Evolutionary conservation across 805 yeast species (phyloP), one percentile per base, ranked within the genome.

Genomic region (Saccharomyces paradoxus): DNA sequence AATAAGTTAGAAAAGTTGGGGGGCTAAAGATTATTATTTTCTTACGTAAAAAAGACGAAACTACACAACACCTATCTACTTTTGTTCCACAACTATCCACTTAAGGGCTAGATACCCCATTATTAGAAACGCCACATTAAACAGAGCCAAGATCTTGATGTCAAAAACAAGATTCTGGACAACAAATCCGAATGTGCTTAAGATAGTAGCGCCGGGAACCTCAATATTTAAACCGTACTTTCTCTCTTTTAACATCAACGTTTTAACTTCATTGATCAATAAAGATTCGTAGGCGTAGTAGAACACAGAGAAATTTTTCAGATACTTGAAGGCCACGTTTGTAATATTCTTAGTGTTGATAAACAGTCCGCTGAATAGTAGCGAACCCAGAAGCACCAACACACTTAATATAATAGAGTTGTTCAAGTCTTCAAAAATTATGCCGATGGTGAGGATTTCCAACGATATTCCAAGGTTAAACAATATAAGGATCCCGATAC

Each of bases 171-270:
- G 79, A 1, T 91, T 94, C 26, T 83, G 81, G 13, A 89, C 92
- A 60, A 88, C 81, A 69, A 94, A 94, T 0, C 99, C 99, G 74
- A 94, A 94, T 0, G 98, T 89, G 61, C 96, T 87, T 61, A 94
- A 77, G 54, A 94, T 94, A 1, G 96, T 95, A 1, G 99, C 98
- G 10, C 99, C 99, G 0, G 99, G 99, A 14, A 94, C 95, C 70
- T 90, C 96, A 62, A 94, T 92, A 48, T 91, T 87, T 47, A 94
- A 77, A 0, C 99, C 99, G 65, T 86, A 92, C 71, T 94, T 94
- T 67, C 82, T 84, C 67, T 94, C 99, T 58, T 81, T 82, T 62
- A 94, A 76, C 13, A 89, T 83, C 66, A 94, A 77, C 37, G 89
- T 87, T 64, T 85, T 87, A 9, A 92, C 98, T 67, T 94, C 99